Conservation (phyloP, 306 rosid species). For the Datisca glomerata region DNA sequence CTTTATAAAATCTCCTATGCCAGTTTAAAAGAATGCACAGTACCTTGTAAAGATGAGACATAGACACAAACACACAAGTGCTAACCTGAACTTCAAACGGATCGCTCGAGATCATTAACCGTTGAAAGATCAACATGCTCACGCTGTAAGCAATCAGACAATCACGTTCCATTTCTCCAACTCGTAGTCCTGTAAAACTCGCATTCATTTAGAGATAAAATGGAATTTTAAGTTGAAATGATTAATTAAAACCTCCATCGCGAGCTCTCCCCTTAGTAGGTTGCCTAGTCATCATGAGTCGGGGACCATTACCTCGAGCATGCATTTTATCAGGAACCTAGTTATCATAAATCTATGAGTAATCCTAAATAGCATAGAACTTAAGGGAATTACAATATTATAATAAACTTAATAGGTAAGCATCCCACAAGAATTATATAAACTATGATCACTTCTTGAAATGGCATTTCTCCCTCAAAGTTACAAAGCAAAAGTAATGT, state of each 20-base stretch:
- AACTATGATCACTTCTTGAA: too few relatives aligned
- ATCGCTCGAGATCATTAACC: conserved; percentile 86
- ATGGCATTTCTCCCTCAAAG: too few relatives aligned
- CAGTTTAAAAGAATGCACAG: conserved; percentile 1
- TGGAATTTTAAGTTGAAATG: neutral
- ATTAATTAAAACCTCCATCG: conserved; percentile 62
- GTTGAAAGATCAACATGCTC: conserved; percentile 82
- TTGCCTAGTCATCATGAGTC: conserved; percentile 65
- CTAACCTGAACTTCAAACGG: conserved; percentile 88
- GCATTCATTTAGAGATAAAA: neutral
- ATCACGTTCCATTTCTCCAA: conserved; percentile 99
- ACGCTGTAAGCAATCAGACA: conserved; percentile 94
- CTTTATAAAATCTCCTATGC: too few relatives aligned
- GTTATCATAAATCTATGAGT: conserved; percentile 9
- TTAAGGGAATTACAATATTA: too few relatives aligned
- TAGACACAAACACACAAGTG: neutral
- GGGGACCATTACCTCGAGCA: conserved; percentile 87
- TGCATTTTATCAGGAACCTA: conserved; percentile 96
- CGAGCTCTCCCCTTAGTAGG: conserved; percentile 94
- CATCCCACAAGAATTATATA: too few relatives aligned
- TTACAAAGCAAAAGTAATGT: too few relatives aligned
- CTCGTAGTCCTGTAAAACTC: conserved; percentile 58
- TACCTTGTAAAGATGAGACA: neutral
- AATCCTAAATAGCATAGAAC: too few relatives aligned
- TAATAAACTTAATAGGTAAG: too few relatives aligned